Conservation (phyloP, 2,329 filamentous ascomycete species). For the Ciborinia camelliae region DNA sequence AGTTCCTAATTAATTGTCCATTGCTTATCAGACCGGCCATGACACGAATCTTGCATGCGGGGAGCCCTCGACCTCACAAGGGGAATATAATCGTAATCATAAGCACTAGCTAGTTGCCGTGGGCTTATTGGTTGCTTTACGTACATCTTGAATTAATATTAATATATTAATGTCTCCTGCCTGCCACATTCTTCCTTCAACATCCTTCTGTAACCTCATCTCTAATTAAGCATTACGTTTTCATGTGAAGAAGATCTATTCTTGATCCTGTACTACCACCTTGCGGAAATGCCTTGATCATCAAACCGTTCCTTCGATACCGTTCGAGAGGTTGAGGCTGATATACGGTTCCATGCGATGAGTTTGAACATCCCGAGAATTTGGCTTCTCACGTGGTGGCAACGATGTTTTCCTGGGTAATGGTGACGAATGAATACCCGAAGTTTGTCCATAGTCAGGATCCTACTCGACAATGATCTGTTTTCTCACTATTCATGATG, state of each 20-base stretch:
- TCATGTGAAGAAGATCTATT: neutral
- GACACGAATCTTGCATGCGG: neutral
- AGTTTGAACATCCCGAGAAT: conserved; percentile 10
- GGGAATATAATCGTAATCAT: neutral
- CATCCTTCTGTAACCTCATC: conserved; percentile 18
- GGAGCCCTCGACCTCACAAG: neutral
- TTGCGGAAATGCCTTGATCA: neutral
- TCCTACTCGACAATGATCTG: neutral
- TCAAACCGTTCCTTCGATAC: neutral
- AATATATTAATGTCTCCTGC: neutral
- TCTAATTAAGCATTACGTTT: neutral
- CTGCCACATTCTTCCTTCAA: conserved; percentile 8
- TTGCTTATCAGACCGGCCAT: neutral
- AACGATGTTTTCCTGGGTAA: neutral
- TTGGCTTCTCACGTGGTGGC: conserved; percentile 3
- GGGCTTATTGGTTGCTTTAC: conserved; percentile 1
- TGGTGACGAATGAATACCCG: conserved; percentile 6
- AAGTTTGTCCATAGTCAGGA: conserved; percentile 3
- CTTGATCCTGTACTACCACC: neutral
- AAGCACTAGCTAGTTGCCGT: neutral
- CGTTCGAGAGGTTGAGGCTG: conserved; percentile 10
- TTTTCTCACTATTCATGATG: neutral
- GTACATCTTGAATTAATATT: conserved; percentile 7
- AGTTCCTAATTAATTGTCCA: neutral
- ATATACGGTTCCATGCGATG: neutral